phyloP scores from a whole-genome alignment of 73 alveolate genomes.

The Halteria grandinella region DNA sequence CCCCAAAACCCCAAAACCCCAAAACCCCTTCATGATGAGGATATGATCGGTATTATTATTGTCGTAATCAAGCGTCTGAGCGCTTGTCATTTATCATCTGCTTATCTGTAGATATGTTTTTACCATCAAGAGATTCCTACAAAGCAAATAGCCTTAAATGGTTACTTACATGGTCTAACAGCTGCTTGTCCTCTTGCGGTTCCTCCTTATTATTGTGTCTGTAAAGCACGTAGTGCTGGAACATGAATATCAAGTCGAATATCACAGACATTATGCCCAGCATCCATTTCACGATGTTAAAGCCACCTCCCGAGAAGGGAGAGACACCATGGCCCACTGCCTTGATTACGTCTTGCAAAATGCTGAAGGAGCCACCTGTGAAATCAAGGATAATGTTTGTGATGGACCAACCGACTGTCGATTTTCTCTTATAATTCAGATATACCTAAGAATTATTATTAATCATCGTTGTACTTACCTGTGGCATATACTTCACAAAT shows the following conservation, averaged over 20 bases:
- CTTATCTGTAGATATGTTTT: too few relatives aligned
- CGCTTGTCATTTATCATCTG: too few relatives aligned
- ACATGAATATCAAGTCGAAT: constrained; percentile 73
- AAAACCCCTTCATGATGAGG: too few relatives aligned
- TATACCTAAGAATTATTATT: constrained; percentile 39
- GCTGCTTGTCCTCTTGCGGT: neutral
- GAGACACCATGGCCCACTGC: constrained; percentile 46
- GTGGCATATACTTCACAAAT: constrained; percentile 85
- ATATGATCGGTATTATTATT: too few relatives aligned
- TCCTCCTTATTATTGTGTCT: neutral
- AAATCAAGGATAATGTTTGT: constrained; percentile 83
- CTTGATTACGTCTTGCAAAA: constrained; percentile 69
- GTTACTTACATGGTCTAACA: neutral
- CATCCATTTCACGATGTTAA: constrained; percentile 80
- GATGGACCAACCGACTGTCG: constrained; percentile 95
- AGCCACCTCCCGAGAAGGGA: constrained; percentile 72
- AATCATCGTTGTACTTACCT: constrained; percentile 56
- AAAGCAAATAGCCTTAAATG: too few relatives aligned
- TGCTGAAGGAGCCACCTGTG: constrained; percentile 86
- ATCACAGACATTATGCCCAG: constrained; percentile 68
- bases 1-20: too few relatives aligned
- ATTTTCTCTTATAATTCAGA: constrained; percentile 82
- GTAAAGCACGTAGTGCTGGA: constrained; percentile 77
- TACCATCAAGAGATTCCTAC: too few relatives aligned
- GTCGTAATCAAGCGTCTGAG: too few relatives aligned